Evolutionary conservation across 2,329 filamentous ascomycete species (phyloP), one percentile per base, ranked within the genome.

Genomic region (Cytospora leucostoma): DNA sequence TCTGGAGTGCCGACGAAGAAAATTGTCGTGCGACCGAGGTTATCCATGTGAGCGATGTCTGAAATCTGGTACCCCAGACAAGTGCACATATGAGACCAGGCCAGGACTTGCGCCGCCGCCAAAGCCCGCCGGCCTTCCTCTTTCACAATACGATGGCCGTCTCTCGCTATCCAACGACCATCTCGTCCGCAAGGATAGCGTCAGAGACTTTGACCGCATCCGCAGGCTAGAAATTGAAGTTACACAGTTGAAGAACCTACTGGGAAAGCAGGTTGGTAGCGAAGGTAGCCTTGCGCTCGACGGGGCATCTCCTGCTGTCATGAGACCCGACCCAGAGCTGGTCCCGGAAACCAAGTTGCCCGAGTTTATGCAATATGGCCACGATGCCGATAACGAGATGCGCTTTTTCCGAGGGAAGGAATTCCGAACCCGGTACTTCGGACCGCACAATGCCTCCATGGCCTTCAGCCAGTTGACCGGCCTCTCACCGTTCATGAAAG

Each of bases 1-100:
- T 67, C 78, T 87, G 50, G 84, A 86, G 69, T 87, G 84, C 68
- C 82, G 84, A 50, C 79, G 84, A 60, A 78, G 84, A 61, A 87
- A 87, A 75, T 77, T 87, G 44, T 86, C 84, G 33, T 87, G 84
- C 71, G 85, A 86, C 73, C 78, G 84, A 65, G 84, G 84, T 71
- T 80, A 86, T 68, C 84, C 84, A 32, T 87, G 84, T 70, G 83
- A 86, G 72, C 81, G 84, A 54, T 87, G 84, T 73, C 79, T 86
- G 73, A 86, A 86, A 74, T 86, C 83, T 65, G 84, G 83, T 69
- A 87, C 84, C 34, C 80, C 84, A 21, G 84, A 86, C 58, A 79
- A 81, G 17, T 87, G 84, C 74, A 84, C 80, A 66, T 87, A 86
- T 70, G 84, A 87, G 73, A 81, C 82, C 35, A 73, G 77, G 40